Conservation (phyloP, 148 eudicot genomes). For the Agrostemma githago region DNA sequence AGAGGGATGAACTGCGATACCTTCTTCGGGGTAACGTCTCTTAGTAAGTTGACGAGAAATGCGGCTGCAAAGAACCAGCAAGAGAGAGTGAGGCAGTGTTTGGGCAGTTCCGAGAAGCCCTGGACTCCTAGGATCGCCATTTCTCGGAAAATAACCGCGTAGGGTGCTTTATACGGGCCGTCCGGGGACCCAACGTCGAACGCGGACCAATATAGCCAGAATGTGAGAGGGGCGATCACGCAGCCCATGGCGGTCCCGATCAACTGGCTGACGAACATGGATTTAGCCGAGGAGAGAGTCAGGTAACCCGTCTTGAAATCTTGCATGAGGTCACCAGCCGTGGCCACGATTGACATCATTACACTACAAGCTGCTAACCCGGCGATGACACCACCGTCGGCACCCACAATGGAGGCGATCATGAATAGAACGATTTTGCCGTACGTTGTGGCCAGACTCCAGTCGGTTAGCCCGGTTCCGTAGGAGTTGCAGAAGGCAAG, state of each 20-base stretch:
- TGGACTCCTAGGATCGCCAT: constrained; percentile 70
- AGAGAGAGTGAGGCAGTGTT: constrained; percentile 55
- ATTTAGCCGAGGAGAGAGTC: constrained; percentile 58
- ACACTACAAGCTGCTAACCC: constrained; percentile 66
- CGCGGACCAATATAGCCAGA: constrained; percentile 67
- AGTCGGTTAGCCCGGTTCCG: constrained; percentile 72
- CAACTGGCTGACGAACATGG: constrained; percentile 67
- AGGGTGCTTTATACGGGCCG: constrained; percentile 69
- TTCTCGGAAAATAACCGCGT: constrained; percentile 63
- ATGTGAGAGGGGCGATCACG: constrained; percentile 62
- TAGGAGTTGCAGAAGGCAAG: constrained; percentile 80
- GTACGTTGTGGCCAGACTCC: constrained; percentile 60
- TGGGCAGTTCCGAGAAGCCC: constrained; percentile 69
- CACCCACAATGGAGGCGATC: constrained; percentile 58
- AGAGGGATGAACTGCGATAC: constrained; percentile 48
- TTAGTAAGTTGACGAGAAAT: constrained; percentile 41
- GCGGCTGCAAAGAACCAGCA: constrained; percentile 61
- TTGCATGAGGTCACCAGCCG: constrained; percentile 78
- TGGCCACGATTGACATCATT: constrained; percentile 69
- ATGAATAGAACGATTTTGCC: constrained; percentile 68
- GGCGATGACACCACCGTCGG: constrained; percentile 59
- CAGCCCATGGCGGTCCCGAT: constrained; percentile 77
- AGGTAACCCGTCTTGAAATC: constrained; percentile 74
- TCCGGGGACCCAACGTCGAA: constrained; percentile 60
- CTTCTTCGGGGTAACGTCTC: constrained; percentile 48